phyloP scores from a whole-genome alignment of 805 yeast species.

The Myxozyma neotropica region DNA sequence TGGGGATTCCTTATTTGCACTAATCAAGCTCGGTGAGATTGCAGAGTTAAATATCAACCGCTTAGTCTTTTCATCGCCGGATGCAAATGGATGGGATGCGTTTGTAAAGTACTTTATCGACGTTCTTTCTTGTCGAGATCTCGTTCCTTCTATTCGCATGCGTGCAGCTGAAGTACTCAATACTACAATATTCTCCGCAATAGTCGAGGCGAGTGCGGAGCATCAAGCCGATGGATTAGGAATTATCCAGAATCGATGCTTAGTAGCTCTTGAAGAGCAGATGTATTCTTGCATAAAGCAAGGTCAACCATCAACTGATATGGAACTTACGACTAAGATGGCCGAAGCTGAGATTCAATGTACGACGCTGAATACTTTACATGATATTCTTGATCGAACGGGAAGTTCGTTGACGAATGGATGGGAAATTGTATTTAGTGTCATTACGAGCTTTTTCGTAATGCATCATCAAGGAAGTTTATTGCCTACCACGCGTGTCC shows the following conservation, averaged over 20 bases:
- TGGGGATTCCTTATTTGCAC: slow-evolving; percentile 47
- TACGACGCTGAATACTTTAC: slow-evolving; percentile 62
- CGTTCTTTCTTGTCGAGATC: slow-evolving; percentile 50
- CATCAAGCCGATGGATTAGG: slow-evolving; percentile 25
- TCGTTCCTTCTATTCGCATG: slow-evolving; percentile 51
- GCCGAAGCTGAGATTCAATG: slow-evolving; percentile 71
- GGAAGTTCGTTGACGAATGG: slow-evolving; percentile 64
- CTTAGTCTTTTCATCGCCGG: slow-evolving; percentile 43
- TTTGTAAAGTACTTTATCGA: slow-evolving; percentile 52
- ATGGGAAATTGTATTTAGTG: slow-evolving; percentile 73
- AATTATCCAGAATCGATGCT: slow-evolving; percentile 44
- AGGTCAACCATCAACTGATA: slow-evolving; percentile 26
- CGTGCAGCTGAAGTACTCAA: slow-evolving; percentile 57
- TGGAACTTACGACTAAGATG: slow-evolving; percentile 37
- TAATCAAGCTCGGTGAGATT: slow-evolving; percentile 57
- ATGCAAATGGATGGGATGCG: slow-evolving; percentile 52
- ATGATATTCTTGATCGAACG: slow-evolving; percentile 73
- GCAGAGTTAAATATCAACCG: slow-evolving; percentile 56
- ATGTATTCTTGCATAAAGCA: slow-evolving; percentile 34
- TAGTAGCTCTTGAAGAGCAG: slow-evolving; percentile 53
- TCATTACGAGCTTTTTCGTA: slow-evolving; percentile 44
- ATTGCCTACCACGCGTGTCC: slow-evolving; percentile 23
- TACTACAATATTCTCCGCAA: slow-evolving; percentile 45
- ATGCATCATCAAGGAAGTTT: slow-evolving; percentile 29
- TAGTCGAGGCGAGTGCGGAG: slow-evolving; percentile 27